Evolutionary conservation across 2,329 filamentous ascomycete genomes (phyloP).

Genomic region (Arthrobotrys entomopaga): DNA sequence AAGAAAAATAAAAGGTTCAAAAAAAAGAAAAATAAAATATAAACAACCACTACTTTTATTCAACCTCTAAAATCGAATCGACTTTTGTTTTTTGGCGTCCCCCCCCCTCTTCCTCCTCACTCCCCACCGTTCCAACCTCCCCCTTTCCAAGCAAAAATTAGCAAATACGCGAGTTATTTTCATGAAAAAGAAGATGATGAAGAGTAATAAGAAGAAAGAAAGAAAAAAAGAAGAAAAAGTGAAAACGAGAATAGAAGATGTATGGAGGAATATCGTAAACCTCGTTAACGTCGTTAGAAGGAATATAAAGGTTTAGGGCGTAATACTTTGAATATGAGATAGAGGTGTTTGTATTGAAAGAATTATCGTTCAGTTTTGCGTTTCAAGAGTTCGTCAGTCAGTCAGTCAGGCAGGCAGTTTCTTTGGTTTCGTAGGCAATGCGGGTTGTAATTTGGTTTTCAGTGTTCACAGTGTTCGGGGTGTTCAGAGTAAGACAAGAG

Average conservation of each 20-base stretch:
- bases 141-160: slow-evolving; percentile 28
- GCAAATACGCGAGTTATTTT: slow-evolving; percentile 28
- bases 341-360: neutral
- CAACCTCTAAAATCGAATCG: slow-evolving; percentile 43
- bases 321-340: neutral
- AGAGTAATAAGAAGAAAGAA: neutral
- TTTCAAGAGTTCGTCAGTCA: neutral
- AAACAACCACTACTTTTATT: slow-evolving; percentile 37
- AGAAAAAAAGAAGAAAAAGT: slow-evolving; percentile 35
- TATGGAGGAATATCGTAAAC: neutral
- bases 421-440: slow-evolving; percentile 1
- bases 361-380: neutral
- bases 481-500: slow-evolving; percentile 4
- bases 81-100: slow-evolving; percentile 21
- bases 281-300: neutral
- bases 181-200: slow-evolving; percentile 31
- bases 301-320: too few species aligned
- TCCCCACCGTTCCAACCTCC: neutral
- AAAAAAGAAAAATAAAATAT: slow-evolving; percentile 12
- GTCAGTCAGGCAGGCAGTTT: neutral
- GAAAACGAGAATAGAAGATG: slow-evolving; percentile 24
- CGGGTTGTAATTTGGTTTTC: neutral
- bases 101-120: too few species aligned
- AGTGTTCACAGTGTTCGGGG: neutral
- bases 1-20: slow-evolving; percentile 13